phyloP scores from a whole-genome alignment of 2,329 filamentous ascomycete species.

The Trichoderma sp. region DNA sequence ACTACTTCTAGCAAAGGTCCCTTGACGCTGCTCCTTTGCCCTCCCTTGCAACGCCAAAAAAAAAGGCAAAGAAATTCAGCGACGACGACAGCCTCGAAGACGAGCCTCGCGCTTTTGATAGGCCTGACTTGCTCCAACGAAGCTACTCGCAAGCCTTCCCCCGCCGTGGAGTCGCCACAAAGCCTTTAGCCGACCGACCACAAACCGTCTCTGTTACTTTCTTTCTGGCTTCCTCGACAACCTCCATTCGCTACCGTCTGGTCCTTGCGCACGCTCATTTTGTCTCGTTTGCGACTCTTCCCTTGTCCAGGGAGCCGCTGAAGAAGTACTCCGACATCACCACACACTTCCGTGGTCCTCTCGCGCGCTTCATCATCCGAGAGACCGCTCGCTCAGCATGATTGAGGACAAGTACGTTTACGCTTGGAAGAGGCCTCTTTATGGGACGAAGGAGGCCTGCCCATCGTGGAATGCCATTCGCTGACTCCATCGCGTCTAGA shows the following conservation, averaged over 20 bases:
- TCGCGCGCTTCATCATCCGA: slow-evolving; percentile 26
- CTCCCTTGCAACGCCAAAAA: slow-evolving; percentile 15
- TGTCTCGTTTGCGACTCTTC: slow-evolving; percentile 15
- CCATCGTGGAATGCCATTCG: neutral
- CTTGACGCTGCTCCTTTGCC: neutral
- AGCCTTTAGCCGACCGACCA: neutral
- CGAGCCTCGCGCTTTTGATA: slow-evolving; percentile 15
- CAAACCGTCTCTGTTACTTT: neutral
- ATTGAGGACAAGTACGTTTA: slow-evolving; percentile 47
- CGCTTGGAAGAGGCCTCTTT: slow-evolving; percentile 12
- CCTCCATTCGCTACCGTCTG: slow-evolving; percentile 13
- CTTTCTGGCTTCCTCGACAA: neutral
- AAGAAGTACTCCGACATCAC: slow-evolving; percentile 22
- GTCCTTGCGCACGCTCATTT: slow-evolving; percentile 25
- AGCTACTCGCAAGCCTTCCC: slow-evolving; percentile 13
- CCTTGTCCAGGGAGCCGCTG: slow-evolving; percentile 11
- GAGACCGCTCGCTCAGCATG: slow-evolving; percentile 37
- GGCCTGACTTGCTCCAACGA: slow-evolving; percentile 18
- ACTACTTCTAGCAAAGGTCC: neutral
- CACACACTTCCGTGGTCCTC: slow-evolving; percentile 30
- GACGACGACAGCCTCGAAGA: slow-evolving; percentile 2
- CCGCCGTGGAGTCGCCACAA: slow-evolving; percentile 18
- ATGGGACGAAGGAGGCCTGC: neutral
- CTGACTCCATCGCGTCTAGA: slow-evolving; percentile 49
- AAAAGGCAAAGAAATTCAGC: neutral